These are phyloP conservation scores for Pythium monospermum DNA, from an alignment of 352 stramenopile species.

Conservation along the genomic window DNA sequence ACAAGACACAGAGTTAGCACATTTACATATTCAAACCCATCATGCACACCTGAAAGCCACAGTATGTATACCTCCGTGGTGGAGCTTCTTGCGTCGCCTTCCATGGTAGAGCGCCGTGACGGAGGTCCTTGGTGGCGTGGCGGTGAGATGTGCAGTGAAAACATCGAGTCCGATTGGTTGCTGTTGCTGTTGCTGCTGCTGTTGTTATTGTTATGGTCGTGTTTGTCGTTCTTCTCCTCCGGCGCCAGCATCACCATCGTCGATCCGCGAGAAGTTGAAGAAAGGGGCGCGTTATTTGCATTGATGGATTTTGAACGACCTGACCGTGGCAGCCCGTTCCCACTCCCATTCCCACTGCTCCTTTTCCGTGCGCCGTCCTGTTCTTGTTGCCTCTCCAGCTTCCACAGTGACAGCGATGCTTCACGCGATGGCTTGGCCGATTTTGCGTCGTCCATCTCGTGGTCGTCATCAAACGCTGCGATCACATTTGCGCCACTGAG, in stretches of 20 bases:
- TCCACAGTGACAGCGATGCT: conserved; percentile 15
- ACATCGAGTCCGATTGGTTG: conserved; percentile 20
- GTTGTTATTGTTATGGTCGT: too few relatives aligned
- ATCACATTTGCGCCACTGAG: conserved; percentile 16
- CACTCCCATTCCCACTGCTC: conserved; percentile 4
- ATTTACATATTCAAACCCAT: too few relatives aligned
- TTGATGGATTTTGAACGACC: conserved; percentile 12
- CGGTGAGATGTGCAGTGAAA: conserved; percentile 18
- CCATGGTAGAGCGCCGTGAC: conserved; percentile 9
- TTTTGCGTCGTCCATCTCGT: conserved; percentile 9
- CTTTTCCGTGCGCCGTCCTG: conserved; percentile 2
- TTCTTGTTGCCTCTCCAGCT: conserved; percentile 14
- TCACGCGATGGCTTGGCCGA: conserved; percentile 13
- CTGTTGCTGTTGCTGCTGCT: not conserved
- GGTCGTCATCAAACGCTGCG: conserved; percentile 11
- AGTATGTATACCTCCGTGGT: conserved; percentile 5
- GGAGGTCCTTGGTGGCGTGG: conserved; percentile 10
- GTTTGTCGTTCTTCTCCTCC: not conserved
- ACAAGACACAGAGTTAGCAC: not conserved
- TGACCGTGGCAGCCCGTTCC: not conserved
- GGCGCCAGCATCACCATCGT: conserved; percentile 9
- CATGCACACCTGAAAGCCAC: too few relatives aligned
- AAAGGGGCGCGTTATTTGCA: too few relatives aligned
- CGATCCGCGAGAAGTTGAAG: conserved; percentile 4
- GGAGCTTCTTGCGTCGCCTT: conserved; percentile 1